Evolutionary conservation across 352 stramenopile species (phyloP), one percentile per base, ranked within the genome.

Genomic region (Pythium sp.): DNA sequence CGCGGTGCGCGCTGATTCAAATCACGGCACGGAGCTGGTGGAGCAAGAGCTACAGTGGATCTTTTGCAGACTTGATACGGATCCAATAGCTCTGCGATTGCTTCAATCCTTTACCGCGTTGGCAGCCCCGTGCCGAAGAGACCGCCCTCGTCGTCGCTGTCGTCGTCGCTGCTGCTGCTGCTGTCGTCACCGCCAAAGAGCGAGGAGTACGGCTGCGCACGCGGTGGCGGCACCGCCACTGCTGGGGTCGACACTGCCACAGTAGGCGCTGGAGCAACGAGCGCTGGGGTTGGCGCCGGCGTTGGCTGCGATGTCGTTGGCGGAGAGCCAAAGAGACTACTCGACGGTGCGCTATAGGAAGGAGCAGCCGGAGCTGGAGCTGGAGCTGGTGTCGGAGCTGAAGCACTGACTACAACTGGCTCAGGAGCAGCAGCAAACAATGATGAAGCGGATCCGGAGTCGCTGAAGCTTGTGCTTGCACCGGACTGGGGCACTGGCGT

Each of bases 61-160:
- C 22, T 18, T 57, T 57, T 57, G 49, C 9, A 18, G 49, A 18
- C n/a, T 56, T 24, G 49, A 15, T 7, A 12, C 14, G 9, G 20
- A 12, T 26, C 28, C 28, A 32, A 32, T 32, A 5, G n/a, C 8
- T 24, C 30, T 32, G n/a, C 22, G 4, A 12, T 12, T 49, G 41
- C 8, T 18, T 56, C 8, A 15, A 20, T 32, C 28, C 28, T 32
- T 22, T 47, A 91, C 72, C 85, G 80, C 69, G 73, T 91, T 5
- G 83, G 84, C n/a, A 92, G 69, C 11, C 85, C 81, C 3, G 85
- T 92, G 67, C 86, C 86, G 71, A 95, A 94, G 32, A 95, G 76
- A 5, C 86, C 84, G 28, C 82, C 81, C 75, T 87, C 82, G 58
- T 92, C 86, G 38, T 95, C 87, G 58, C 82, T 92, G 71, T 95